Evolutionary conservation across 202 grass and related monocot species (phyloP).

Genomic region (Alloteropsis angusta): DNA sequence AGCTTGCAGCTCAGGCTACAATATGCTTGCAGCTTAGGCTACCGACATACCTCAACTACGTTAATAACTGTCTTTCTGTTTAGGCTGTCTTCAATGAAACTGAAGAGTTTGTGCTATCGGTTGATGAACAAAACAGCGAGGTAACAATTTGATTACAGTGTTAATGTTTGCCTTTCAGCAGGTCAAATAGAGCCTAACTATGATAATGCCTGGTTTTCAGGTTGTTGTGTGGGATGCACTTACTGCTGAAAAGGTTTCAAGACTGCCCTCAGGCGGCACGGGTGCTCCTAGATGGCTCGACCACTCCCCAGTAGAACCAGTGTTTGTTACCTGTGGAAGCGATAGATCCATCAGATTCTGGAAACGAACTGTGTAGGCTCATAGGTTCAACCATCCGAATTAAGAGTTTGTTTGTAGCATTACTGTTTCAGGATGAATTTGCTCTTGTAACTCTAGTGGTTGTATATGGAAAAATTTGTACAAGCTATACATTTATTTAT

Average conservation of each 20-base stretch:
- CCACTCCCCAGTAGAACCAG: constrained; percentile 65
- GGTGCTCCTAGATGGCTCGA: constrained; percentile 73
- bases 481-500: not conserved
- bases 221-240: constrained; percentile 81
- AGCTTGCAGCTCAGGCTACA: not conserved
- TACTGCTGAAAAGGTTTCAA: constrained; percentile 63
- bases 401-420: not conserved
- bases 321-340: constrained; percentile 67
- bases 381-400: constrained; percentile 13
- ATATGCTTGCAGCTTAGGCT: not conserved
- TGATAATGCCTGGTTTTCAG: constrained; percentile 33
- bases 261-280: constrained; percentile 62
- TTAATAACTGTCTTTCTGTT: constrained; percentile 3
- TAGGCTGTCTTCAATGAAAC: constrained; percentile 87
- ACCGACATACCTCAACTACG: not conserved
- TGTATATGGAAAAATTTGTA: constrained; percentile 9
- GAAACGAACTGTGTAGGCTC: constrained; percentile 48
- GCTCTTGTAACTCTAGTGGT: not conserved
- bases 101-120: constrained; percentile 76
- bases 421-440: not conserved
- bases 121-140: constrained; percentile 76
- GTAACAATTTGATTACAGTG: constrained; percentile 24
- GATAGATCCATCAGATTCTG: constrained; percentile 85
- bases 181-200: not conserved
- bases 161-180: not conserved